These are phyloP conservation scores for Saksenaea vasiformis DNA, from an alignment of 371 early-diverging fungal species.

Conservation along the genomic window DNA sequence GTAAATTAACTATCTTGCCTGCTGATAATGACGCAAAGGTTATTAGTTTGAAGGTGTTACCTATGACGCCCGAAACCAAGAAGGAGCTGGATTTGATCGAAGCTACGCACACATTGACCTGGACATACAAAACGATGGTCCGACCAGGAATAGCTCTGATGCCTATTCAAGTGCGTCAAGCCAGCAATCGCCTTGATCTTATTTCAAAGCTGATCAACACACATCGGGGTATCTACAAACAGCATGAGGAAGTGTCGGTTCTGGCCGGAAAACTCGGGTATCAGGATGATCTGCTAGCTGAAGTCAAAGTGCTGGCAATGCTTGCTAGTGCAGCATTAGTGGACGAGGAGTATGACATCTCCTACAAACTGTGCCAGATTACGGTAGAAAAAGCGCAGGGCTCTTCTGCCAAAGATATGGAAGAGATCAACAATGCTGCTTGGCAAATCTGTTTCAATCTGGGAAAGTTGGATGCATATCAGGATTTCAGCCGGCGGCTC, in stretches of 20 bases:
- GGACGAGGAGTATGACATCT: conserved; percentile 52
- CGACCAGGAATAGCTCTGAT: conserved; percentile 60
- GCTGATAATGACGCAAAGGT: not conserved
- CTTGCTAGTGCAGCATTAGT: conserved; percentile 63
- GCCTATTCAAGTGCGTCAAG: conserved; percentile 76
- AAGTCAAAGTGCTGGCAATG: conserved; percentile 57
- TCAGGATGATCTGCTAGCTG: conserved; percentile 47
- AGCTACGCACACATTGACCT: conserved; percentile 68
- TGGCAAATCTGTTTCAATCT: conserved; percentile 62
- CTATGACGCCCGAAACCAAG: conserved; percentile 61
- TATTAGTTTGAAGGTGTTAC: conserved; percentile 64
- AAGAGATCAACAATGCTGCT: conserved; percentile 52
- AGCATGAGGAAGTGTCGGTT: conserved; percentile 55
- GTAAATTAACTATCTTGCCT: conserved; percentile 31
- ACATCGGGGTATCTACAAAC: conserved; percentile 51
- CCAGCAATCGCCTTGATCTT: conserved; percentile 63
- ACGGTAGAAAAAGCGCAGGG: conserved; percentile 39
- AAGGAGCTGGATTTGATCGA: conserved; percentile 72
- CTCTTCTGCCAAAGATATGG: conserved; percentile 12
- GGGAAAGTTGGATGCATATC: conserved; percentile 44
- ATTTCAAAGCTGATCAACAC: conserved; percentile 61
- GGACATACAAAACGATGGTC: conserved; percentile 56
- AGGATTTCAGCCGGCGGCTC: conserved; percentile 49
- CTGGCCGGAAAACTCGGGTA: conserved; percentile 65
- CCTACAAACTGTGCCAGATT: conserved; percentile 54